Conservation (phyloP, 768 basidiomycete genomes). For the Agaricus subrufescens region DNA sequence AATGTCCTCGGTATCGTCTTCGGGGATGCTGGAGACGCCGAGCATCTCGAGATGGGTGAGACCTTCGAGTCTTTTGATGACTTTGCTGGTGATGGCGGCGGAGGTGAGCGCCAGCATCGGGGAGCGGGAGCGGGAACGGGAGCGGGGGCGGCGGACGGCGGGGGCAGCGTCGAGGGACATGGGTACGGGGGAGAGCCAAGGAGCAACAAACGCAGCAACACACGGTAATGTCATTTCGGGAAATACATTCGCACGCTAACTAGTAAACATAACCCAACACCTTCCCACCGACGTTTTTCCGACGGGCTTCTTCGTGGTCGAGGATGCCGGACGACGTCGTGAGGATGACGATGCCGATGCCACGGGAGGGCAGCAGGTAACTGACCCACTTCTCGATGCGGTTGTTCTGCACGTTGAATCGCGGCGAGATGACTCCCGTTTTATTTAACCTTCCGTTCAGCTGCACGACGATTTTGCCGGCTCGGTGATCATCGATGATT, state of each 20-base stretch:
- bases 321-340: conserved; percentile 98
- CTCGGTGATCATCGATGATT: conserved; percentile 97
- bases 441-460: conserved; percentile 99
- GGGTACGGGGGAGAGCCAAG: not conserved
- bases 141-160: not conserved
- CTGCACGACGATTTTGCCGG: conserved; percentile 97
- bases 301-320: conserved; percentile 98
- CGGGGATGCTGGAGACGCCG: conserved; percentile 20
- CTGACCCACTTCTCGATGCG: conserved; percentile 98
- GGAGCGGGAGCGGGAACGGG: not conserved
- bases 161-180: not conserved
- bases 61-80: conserved; percentile 43
- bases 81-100: conserved; percentile 36
- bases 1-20: conserved; percentile 21
- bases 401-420: conserved; percentile 91
- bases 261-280: conserved; percentile 91
- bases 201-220: not conserved
- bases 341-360: conserved; percentile 94
- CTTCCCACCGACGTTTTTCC: conserved; percentile 97
- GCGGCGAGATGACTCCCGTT: conserved; percentile 99
- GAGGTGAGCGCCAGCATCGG: not conserved
- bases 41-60: conserved; percentile 34
- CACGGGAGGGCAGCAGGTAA: conserved; percentile 91
- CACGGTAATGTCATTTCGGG: not conserved
- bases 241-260: conserved; percentile 4